Evolutionary conservation across 768 basidiomycete genomes (phyloP), one percentile per base, ranked within the genome.

Genomic region (Tulasnella sp.): DNA sequence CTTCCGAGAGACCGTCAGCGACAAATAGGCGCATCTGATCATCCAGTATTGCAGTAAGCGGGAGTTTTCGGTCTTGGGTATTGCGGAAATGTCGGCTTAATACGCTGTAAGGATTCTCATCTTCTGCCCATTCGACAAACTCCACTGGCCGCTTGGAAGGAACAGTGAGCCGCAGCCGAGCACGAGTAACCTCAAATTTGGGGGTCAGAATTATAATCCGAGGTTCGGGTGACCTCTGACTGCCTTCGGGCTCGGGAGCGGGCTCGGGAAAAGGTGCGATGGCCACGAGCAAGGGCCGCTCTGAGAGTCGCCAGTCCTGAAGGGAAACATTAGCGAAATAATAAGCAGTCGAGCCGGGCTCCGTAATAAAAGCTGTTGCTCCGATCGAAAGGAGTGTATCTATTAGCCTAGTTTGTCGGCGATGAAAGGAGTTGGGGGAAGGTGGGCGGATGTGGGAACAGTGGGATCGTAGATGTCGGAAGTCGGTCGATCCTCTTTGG

Each of bases 261-360:
- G 26, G 9, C 61, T 29, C 61, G 15, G 15, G 6, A 7, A 42
- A 13, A 16, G 91, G 89, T 10, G 88, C 86, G 61, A 95, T 81
- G 77, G 93, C 86, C 42, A 95, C 85, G 6, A 95, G 84, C 18
- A 95, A 86, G 0, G 93, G 94, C 2, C 94, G 88, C 84, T 96
- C 94, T 13, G 92, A 93, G 42, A 93, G 87, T 42, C 81, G 79
- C 94, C 95, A 96, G 29, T 87, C 81, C 10, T 86, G 79, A 6
- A 81, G 82, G 16, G 91, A 91, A 78, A 94, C 86, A 80, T 93
- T 94, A n/a, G 86, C 90, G 83, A 88, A 95, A 86, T 89, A 96
- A 3, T 86, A 84, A 0, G 91, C 89, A 77, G 86, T 92, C 18
- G 92, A 88, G 0, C 92, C 90, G 35, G 95, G 93, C 82, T 96